phyloP scores from a whole-genome alignment of 2,329 filamentous ascomycete genomes.

The Alternaria sp. region DNA sequence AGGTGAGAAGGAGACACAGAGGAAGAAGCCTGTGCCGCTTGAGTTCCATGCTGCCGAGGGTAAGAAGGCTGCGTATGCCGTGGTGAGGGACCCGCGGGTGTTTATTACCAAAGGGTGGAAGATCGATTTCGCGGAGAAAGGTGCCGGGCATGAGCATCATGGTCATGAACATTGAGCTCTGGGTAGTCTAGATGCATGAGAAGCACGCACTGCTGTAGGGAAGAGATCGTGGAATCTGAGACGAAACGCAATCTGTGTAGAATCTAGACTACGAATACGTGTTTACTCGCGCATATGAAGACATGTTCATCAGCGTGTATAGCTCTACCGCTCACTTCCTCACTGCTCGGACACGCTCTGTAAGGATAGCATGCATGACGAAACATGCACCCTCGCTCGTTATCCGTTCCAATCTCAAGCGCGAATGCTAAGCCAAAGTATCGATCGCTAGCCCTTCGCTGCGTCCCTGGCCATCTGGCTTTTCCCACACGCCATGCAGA shows the following conservation, averaged over 20 bases:
- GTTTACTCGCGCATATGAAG: not conserved
- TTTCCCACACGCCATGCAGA: not conserved
- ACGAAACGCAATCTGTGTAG: not conserved
- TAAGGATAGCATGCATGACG: not conserved
- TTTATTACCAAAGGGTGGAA: constrained; percentile 69
- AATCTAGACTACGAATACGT: not conserved
- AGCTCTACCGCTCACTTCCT: not conserved
- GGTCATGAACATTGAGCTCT: constrained; percentile 29
- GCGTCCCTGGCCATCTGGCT: not conserved
- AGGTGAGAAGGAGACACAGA: constrained; percentile 52
- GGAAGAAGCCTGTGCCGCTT: constrained; percentile 59
- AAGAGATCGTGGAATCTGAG: not conserved
- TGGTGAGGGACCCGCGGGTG: constrained; percentile 68
- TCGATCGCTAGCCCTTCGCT: not conserved
- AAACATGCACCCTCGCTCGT: not conserved
- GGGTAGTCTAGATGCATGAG: not conserved
- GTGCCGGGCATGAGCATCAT: constrained; percentile 25
- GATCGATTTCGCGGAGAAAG: constrained; percentile 57
- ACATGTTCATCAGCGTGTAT: no score
- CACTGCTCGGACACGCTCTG: not conserved
- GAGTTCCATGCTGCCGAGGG: constrained; percentile 63
- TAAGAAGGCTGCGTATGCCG: constrained; percentile 66
- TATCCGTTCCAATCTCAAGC: not conserved
- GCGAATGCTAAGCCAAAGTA: not conserved
- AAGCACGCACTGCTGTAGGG: not conserved